Evolutionary conservation across 2,329 filamentous ascomycete species (phyloP).

Genomic region (Cladobotryum mycophilum): DNA sequence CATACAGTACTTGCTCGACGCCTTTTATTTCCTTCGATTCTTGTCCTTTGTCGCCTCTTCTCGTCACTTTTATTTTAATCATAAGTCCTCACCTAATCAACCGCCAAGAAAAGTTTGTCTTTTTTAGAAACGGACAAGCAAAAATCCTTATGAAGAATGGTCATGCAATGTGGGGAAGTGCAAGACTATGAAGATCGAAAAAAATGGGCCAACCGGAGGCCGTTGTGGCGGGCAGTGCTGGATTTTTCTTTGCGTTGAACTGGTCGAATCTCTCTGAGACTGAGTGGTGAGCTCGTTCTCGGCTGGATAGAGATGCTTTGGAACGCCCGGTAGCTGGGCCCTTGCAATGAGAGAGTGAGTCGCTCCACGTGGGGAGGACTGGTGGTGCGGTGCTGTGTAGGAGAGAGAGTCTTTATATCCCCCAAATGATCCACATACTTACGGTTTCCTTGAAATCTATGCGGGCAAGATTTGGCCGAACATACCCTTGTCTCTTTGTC

Average conservation of each 20-base stretch:
- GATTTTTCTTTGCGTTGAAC: background rate
- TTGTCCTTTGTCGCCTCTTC: slow-evolving; percentile 32
- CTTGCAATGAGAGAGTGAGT: slow-evolving; percentile 14
- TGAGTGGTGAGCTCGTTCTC: background rate
- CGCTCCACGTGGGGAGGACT: slow-evolving; percentile 6
- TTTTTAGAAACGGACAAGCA: slow-evolving; percentile 21
- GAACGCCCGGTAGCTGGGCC: slow-evolving; percentile 17
- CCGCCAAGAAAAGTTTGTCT: slow-evolving; percentile 29
- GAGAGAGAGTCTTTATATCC: slow-evolving; percentile 8
- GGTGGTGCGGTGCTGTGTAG: background rate
- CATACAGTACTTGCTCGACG: slow-evolving; percentile 53
- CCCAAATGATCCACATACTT: slow-evolving; percentile 13
- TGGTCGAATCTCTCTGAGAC: background rate
- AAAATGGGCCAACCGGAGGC: slow-evolving; percentile 10
- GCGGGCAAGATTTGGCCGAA: slow-evolving; percentile 15
- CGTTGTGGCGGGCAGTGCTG: slow-evolving; percentile 2
- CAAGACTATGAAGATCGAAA: slow-evolving; percentile 23
- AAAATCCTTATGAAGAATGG: slow-evolving; percentile 32
- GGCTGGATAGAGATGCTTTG: slow-evolving; percentile 14
- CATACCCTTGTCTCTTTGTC: slow-evolving; percentile 12
- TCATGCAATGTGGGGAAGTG: slow-evolving; percentile 26
- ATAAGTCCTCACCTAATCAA: slow-evolving; percentile 33
- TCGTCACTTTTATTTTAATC: slow-evolving; percentile 34
- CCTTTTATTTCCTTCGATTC: slow-evolving; percentile 44
- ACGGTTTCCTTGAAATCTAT: slow-evolving; percentile 16